These are phyloP conservation scores for Agarophyton chilense DNA, from an alignment of 23 red algal species.

Conservation along the genomic window DNA sequence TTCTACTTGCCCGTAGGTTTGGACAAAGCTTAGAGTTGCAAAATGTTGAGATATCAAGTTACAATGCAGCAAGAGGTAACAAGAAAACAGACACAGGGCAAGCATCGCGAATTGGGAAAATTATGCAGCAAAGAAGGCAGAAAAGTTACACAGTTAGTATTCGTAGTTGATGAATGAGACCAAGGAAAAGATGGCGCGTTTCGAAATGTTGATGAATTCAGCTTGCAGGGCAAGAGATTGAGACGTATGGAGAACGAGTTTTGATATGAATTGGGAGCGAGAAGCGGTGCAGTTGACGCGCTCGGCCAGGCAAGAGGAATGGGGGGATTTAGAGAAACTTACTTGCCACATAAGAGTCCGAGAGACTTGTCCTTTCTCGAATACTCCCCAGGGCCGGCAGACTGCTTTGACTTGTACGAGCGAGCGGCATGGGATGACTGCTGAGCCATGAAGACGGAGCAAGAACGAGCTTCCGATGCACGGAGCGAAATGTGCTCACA, in stretches of 20 bases:
- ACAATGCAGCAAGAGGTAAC: neutral
- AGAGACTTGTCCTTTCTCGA: conserved; percentile 93
- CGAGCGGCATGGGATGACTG: neutral
- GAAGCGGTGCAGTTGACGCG: neutral
- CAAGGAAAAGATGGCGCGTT: neutral
- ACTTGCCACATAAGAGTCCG: conserved; percentile 93
- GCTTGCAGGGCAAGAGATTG: neutral
- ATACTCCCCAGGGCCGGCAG: conserved; percentile 53
- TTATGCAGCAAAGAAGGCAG: neutral
- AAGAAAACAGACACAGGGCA: neutral
- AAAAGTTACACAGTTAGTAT: neutral
- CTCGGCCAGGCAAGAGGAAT: neutral
- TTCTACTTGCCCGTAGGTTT: conserved; percentile 49
- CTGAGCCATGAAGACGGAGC: conserved; percentile 18
- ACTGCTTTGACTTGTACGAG: conserved; percentile 38
- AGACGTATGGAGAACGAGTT: neutral
- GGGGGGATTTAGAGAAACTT: conserved; percentile 30
- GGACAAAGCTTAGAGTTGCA: conserved; percentile 57
- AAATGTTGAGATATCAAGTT: neutral
- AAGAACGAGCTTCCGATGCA: neutral
- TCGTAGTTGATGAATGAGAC: neutral
- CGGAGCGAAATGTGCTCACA: neutral
- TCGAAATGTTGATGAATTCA: neutral
- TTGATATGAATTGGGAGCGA: neutral
- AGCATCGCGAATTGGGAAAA: neutral